Evolutionary conservation across 495 filamentous ascomycete species (phyloP).

Genomic region (Baudoinia panamericana): DNA sequence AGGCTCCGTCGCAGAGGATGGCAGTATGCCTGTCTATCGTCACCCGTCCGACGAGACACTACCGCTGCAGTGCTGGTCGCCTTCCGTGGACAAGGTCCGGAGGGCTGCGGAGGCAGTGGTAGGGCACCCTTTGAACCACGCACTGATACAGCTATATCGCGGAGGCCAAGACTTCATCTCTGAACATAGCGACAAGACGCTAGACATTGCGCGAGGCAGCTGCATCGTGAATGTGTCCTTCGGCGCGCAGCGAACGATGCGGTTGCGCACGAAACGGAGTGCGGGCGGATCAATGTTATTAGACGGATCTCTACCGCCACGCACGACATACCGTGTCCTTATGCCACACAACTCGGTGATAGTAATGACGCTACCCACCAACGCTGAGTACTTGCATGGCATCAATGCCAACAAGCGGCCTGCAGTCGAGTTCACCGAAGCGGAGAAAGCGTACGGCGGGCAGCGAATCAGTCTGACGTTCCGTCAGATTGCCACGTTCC

Average conservation of each 20-base stretch:
- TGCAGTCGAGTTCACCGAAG: slow-evolving; percentile 45
- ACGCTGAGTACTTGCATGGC: slow-evolving; percentile 76
- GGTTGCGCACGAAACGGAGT: slow-evolving; percentile 67
- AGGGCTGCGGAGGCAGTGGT: slow-evolving; percentile 51
- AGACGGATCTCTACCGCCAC: slow-evolving; percentile 20
- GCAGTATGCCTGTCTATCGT: slow-evolving; percentile 78
- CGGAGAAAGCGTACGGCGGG: slow-evolving; percentile 59
- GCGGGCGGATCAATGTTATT: slow-evolving; percentile 23
- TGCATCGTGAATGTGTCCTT: slow-evolving; percentile 87
- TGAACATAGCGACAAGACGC: slow-evolving; percentile 92
- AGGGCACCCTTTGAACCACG: slow-evolving; percentile 80
- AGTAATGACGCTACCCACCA: slow-evolving; percentile 67
- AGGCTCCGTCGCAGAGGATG: slow-evolving; percentile 55
- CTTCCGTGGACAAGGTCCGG: slow-evolving; percentile 55
- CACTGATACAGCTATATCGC: slow-evolving; percentile 85
- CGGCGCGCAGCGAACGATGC: slow-evolving; percentile 83
- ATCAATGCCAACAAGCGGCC: slow-evolving; percentile 77
- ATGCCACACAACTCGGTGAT: slow-evolving; percentile 86
- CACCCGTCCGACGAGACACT: slow-evolving; percentile 88
- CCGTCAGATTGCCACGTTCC: slow-evolving; percentile 73
- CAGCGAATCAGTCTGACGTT: slow-evolving; percentile 89
- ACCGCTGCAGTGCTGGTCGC: slow-evolving; percentile 59
- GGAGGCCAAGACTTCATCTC: slow-evolving; percentile 87
- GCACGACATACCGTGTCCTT: slow-evolving; percentile 49
- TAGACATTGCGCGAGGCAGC: slow-evolving; percentile 72